Base-by-base conservation (phyloP, 2,329 filamentous ascomycete species). In the Calonectria crousiana region DNA sequence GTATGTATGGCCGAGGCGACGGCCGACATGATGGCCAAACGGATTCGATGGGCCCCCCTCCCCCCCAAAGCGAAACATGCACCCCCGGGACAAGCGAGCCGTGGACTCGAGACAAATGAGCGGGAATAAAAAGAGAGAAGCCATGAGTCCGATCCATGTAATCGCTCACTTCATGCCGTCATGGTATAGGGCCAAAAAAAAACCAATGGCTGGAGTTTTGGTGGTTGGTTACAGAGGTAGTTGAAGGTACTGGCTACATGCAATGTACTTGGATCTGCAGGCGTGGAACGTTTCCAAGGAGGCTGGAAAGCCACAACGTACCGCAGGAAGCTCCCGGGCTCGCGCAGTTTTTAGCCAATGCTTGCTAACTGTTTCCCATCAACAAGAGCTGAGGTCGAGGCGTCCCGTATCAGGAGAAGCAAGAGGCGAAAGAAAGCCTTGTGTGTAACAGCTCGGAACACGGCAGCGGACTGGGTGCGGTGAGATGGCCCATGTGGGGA, bases 401-500 rank as follows among this genome's bases (percentile, higher is more conserved):
- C 41, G 38, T 49, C 52, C 56, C 41, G 69, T 65, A 56, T 49
- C 47, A 20, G 26, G 28, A 36, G 44, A 64, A 71, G n/a, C 20
- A 71, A 51, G 67, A 73, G 53, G 32, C 28, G 41, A 14, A 60
- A 69, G 41, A 14, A 60, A 69, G 52, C 36, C 53, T 62, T 71
- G 68, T 53, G 65, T 44, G 67, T 38, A 74, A 76, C 47, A 73
- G 71, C 77, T 81, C 79, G 79, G 79, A 81, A 81, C 79, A 81
- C 79, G 79, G 79, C 79, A 81, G 77, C 78, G 71, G 72, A 62
- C 73, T 72, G 72, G 75, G 77, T 78, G 76, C 74, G 77, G 79
- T 81, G 79, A 79, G 76, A 78, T 81, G 78, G 72, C 72, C 78
- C 74, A 79, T 79, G 78, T 80, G 79, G 79, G 74, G 78, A 74